Percentiles rank a stretch among this genome's conserved stretches.
phyloP scores from a whole-genome alignment of 805 yeast genomes.

The Barnettozyma siamensis region DNA sequence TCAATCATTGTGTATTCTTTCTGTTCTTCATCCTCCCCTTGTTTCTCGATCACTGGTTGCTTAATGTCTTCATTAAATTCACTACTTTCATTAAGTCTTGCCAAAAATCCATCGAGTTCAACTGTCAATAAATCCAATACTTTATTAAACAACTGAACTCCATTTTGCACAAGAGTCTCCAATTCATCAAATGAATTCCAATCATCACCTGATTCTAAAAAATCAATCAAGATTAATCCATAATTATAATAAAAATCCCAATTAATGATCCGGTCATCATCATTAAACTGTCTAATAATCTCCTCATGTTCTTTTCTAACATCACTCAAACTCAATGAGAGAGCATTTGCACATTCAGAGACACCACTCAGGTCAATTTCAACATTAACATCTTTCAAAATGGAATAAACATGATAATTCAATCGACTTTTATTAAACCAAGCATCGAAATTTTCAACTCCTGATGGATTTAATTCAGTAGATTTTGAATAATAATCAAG shows the following conservation, averaged over 20 bases:
- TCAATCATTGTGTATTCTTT: slow-evolving; percentile 19
- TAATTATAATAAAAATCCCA: slow-evolving; percentile 26
- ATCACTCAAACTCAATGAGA: slow-evolving; percentile 2
- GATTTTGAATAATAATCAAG: slow-evolving; percentile 38
- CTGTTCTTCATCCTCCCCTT: slow-evolving; percentile 14
- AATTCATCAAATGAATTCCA: slow-evolving; percentile 12
- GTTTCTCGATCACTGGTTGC: slow-evolving; percentile 2
- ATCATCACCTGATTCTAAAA: slow-evolving; percentile 8
- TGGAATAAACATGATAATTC: slow-evolving; percentile 53
- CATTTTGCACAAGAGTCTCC: slow-evolving; percentile 6
- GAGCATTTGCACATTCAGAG: slow-evolving; percentile 16
- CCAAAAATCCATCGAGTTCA: slow-evolving; percentile 18
- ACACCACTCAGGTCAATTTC: slow-evolving; percentile 27
- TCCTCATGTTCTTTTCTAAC: slow-evolving; percentile 14
- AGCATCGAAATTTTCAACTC: slow-evolving; percentile 33
- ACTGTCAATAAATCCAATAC: slow-evolving; percentile 14
- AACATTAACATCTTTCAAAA: slow-evolving; percentile 38
- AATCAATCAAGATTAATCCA: slow-evolving; percentile 16
- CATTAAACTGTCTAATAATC: slow-evolving; percentile 9
- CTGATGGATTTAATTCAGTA: slow-evolving; percentile 3
- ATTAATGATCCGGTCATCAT: slow-evolving; percentile 17
- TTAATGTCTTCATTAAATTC: slow-evolving; percentile 12
- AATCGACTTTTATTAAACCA: slow-evolving; percentile 56
- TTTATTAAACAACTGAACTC: slow-evolving; percentile 5
- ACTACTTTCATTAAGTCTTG: slow-evolving; percentile 10